Percentiles rank a stretch among this genome's conserved stretches.
Evolutionary conservation across 768 basidiomycete genomes (phyloP).

Genomic region (Mycena capillaripes): DNA sequence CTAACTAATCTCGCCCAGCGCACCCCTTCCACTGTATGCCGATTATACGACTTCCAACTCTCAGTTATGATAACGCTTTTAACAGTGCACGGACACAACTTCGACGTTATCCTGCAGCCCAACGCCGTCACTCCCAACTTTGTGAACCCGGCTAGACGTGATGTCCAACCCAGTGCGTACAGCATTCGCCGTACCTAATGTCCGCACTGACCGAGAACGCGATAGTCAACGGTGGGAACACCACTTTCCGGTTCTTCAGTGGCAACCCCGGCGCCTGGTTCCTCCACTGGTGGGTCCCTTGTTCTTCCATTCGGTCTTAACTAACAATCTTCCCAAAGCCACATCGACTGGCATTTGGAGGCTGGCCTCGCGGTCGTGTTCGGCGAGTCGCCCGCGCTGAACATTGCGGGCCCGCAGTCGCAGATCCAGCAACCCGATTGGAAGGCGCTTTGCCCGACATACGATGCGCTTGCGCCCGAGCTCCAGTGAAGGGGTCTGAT

Average conservation of each 20-base stretch:
- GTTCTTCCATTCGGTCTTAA: not conserved
- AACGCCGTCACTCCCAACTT: constrained; percentile 18
- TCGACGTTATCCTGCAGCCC: constrained; percentile 11
- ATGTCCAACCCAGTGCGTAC: constrained; percentile 28
- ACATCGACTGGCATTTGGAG: constrained; percentile 55
- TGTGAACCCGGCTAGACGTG: constrained; percentile 23
- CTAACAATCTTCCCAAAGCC: constrained; percentile 33
- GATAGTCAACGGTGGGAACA: constrained; percentile 51
- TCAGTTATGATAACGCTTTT: constrained; percentile 37
- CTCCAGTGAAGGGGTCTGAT: constrained; percentile 38
- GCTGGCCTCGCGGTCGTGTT: constrained; percentile 53
- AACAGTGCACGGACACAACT: constrained; percentile 31
- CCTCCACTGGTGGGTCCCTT: constrained; percentile 53
- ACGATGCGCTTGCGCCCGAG: constrained; percentile 43
- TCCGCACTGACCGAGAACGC: not conserved
- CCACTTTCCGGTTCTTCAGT: constrained; percentile 53
- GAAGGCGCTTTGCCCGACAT: constrained; percentile 46
- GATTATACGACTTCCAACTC: not conserved
- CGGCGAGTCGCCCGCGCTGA: constrained; percentile 45
- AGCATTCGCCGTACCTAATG: too few species aligned
- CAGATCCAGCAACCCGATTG: constrained; percentile 49
- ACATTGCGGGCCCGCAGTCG: constrained; percentile 45
- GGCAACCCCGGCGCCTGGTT: constrained; percentile 77
- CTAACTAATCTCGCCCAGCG: constrained; percentile 37
- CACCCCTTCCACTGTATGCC: constrained; percentile 33